These are phyloP conservation scores for Daldinia concentrica DNA, from an alignment of 495 filamentous ascomycete species.

Conservation along the genomic window DNA sequence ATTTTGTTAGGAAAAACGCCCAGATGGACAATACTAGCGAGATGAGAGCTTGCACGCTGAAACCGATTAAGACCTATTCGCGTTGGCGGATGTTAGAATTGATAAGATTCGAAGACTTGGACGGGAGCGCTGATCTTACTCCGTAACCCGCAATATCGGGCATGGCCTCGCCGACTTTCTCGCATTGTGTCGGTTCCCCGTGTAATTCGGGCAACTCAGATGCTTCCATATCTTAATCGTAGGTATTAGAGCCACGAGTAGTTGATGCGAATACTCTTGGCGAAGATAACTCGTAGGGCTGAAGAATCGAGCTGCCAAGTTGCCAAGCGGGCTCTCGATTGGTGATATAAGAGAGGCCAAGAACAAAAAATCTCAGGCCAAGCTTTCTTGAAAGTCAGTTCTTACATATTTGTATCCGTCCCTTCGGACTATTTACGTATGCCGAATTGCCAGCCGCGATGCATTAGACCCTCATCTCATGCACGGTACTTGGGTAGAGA, in stretches of 20 bases:
- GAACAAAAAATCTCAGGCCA: constrained; percentile 7
- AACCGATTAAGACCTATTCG: constrained; percentile 47
- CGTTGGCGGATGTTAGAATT: constrained; percentile 13
- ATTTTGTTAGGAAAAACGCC: constrained; percentile 56
- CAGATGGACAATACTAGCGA: constrained; percentile 47
- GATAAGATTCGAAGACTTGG: background rate
- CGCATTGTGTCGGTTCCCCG: constrained; percentile 36
- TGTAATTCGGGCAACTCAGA: constrained; percentile 21
- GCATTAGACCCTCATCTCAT: background rate
- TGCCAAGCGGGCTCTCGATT: constrained; percentile 25
- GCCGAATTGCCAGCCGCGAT: background rate
- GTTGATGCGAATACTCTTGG: constrained; percentile 1
- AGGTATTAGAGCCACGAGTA: no score
- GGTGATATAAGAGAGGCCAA: constrained; percentile 25
- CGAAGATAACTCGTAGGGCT: constrained; percentile 19
- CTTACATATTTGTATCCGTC: constrained; percentile 1
- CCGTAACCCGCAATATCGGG: constrained; percentile 50
- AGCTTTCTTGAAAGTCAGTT: constrained; percentile 1
- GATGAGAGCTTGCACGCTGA: constrained; percentile 48
- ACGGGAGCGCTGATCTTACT: constrained; percentile 38
- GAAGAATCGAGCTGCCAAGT: constrained; percentile 22
- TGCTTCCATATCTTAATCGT: constrained; percentile 17
- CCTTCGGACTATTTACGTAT: background rate
- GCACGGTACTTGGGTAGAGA: constrained; percentile 5
- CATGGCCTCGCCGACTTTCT: constrained; percentile 51